Evolutionary conservation across 805 yeast genomes (phyloP).

Genomic region (Ogataea glucozyma): DNA sequence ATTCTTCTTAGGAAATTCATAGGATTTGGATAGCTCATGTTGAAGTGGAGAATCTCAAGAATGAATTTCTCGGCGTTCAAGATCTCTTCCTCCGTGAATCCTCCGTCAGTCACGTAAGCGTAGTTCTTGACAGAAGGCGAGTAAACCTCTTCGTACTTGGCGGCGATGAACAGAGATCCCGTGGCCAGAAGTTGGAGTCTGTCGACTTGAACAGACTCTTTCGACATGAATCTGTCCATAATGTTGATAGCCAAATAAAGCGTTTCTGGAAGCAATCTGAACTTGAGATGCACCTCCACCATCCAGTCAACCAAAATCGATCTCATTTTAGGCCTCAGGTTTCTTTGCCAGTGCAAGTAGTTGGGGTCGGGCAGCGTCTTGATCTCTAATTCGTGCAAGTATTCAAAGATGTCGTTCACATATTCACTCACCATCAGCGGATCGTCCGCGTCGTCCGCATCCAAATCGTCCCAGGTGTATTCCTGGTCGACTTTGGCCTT

Average conservation of each 20-base stretch:
- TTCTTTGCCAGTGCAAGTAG: constrained; percentile 63
- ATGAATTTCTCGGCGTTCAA: constrained; percentile 81
- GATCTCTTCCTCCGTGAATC: constrained; percentile 77
- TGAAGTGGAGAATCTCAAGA: constrained; percentile 67
- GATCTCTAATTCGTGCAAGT: constrained; percentile 69
- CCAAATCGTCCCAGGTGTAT: constrained; percentile 71
- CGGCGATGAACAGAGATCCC: constrained; percentile 83
- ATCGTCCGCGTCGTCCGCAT: constrained; percentile 67
- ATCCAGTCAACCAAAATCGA: constrained; percentile 92
- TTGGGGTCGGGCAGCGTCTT: constrained; percentile 73
- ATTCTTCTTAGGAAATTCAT: constrained; percentile 86
- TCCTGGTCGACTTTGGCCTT: constrained; percentile 37
- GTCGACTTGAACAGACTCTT: constrained; percentile 71
- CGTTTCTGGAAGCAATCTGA: constrained; percentile 83
- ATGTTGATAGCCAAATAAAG: constrained; percentile 78
- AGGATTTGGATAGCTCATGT: constrained; percentile 84
- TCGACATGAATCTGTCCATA: constrained; percentile 84
- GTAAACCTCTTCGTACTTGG: constrained; percentile 90
- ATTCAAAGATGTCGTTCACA: constrained; percentile 81
- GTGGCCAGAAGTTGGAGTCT: constrained; percentile 84
- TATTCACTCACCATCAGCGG: constrained; percentile 92
- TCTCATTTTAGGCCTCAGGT: constrained; percentile 78
- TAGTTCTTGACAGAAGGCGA: constrained; percentile 84
- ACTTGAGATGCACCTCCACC: constrained; percentile 82
- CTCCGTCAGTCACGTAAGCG: constrained; percentile 86